Evolutionary conservation across 495 filamentous ascomycete species (phyloP).

Genomic region (Glutinoglossum americanum): DNA sequence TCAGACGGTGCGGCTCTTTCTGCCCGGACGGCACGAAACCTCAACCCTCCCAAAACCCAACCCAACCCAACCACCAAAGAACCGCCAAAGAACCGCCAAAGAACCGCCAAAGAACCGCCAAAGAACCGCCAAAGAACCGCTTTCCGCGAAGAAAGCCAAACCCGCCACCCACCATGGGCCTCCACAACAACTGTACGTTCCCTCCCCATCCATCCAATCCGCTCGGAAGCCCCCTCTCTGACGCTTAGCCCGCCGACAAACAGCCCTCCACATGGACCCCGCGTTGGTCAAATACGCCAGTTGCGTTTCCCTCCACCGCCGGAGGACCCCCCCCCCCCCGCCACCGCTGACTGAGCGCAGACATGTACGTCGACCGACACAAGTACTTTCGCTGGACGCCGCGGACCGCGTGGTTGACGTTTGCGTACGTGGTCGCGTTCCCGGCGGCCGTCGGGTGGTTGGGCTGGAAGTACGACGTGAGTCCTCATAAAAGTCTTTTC

Average conservation of each 20-base stretch:
- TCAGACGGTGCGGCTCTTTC: too few species aligned
- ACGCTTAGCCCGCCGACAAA: neutral
- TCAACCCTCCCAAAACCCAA: too few species aligned
- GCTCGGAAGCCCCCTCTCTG: constrained; percentile 5
- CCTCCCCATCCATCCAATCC: neutral
- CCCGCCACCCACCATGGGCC: constrained; percentile 9
- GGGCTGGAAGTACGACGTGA: neutral
- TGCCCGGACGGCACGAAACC: too few species aligned
- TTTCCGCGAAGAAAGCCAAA: neutral
- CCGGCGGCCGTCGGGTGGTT: constrained; percentile 19
- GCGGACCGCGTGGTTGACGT: constrained; percentile 54
- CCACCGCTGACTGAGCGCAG: constrained; percentile 22
- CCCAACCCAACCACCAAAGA: neutral
- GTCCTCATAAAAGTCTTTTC: neutral
- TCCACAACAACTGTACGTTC: constrained; percentile 12
- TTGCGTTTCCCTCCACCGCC: neutral
- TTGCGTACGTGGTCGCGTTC: constrained; percentile 49
- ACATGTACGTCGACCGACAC: constrained; percentile 66
- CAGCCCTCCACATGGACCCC: constrained; percentile 19
- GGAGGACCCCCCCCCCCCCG: neutral
- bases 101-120: neutral
- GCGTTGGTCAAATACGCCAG: constrained; percentile 21
- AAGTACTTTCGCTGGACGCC: constrained; percentile 90
- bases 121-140: neutral
- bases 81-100: neutral